Evolutionary conservation across 371 early-diverging fungal genomes (phyloP).

Genomic region (Encephalitozoon cuniculi): DNA sequence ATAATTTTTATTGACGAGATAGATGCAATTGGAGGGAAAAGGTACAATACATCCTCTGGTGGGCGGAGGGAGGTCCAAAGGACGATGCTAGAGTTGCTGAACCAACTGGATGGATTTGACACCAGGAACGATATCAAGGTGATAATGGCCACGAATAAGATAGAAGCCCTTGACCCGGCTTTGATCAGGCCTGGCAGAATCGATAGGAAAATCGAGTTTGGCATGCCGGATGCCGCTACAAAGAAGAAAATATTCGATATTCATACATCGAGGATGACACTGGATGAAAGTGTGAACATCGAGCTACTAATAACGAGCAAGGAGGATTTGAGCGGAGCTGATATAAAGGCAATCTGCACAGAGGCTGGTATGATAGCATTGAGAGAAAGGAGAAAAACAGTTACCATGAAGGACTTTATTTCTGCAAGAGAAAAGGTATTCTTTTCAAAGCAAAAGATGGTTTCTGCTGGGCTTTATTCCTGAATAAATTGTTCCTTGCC

Average conservation of each 20-base stretch:
- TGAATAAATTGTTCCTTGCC: conserved; percentile 33
- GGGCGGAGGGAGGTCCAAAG: conserved; percentile 97
- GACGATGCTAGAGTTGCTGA: conserved; percentile 98
- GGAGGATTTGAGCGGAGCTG: conserved; percentile 96
- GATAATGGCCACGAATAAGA: conserved; percentile 99
- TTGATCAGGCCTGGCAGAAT: conserved; percentile 98
- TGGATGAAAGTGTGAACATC: conserved; percentile 86
- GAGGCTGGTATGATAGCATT: conserved; percentile 96
- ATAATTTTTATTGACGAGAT: conserved; percentile 99
- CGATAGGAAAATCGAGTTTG: conserved; percentile 99
- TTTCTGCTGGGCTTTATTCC: conserved; percentile 59
- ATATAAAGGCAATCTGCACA: conserved; percentile 99
- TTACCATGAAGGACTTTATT: conserved; percentile 87
- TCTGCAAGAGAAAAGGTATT: conserved; percentile 97
- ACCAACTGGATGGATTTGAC: conserved; percentile 99
- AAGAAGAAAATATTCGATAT: conserved; percentile 95
- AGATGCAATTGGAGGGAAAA: conserved; percentile 93
- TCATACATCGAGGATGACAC: conserved; percentile 92
- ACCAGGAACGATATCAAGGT: conserved; percentile 96
- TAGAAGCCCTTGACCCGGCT: conserved; percentile 94
- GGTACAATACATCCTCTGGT: conserved; percentile 87
- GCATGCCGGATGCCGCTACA: conserved; percentile 91
- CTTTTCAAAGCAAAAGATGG: conserved; percentile 80
- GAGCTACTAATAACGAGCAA: conserved; percentile 95
- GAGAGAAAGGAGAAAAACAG: conserved; percentile 96